Conservation (phyloP, 1,139 yeast genomes). For the Geotrichum histeridarum region DNA sequence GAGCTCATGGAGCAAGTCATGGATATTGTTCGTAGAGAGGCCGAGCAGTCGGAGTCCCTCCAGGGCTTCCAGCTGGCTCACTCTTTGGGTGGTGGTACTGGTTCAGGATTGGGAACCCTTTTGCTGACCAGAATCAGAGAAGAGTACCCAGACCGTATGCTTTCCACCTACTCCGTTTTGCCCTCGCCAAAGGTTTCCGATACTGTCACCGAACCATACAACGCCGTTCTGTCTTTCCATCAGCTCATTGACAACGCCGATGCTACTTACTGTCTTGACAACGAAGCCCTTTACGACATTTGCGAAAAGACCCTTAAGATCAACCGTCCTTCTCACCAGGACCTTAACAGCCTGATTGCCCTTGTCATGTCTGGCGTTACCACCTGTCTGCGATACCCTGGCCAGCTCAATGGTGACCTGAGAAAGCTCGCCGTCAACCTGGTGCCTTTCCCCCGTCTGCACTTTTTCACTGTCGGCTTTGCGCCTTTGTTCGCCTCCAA, state of each 20-base stretch:
- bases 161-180: conserved; percentile 44
- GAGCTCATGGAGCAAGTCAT: conserved; percentile 44
- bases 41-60: conserved; percentile 43
- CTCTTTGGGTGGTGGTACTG: conserved; percentile 47
- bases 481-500: conserved; percentile 42
- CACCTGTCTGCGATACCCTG: conserved; percentile 45
- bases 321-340: conserved; percentile 40
- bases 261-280: conserved; percentile 45
- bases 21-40: conserved; percentile 45
- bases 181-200: conserved; percentile 45
- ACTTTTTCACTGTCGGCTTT: conserved; percentile 45
- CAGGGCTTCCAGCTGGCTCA: conserved; percentile 48
- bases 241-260: conserved; percentile 44
- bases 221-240: conserved; percentile 42
- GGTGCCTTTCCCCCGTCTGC: conserved; percentile 46
- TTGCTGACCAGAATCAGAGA: conserved; percentile 41
- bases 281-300: conserved; percentile 45
- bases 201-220: conserved; percentile 45
- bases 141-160: conserved; percentile 46
- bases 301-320: conserved; percentile 42
- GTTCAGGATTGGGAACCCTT: conserved; percentile 45
- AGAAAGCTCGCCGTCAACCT: conserved; percentile 45
- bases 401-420: conserved; percentile 45
- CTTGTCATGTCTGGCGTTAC: conserved; percentile 46
- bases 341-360: conserved; percentile 43